phyloP scores from a whole-genome alignment of 495 filamentous ascomycete species.

The Mycothermus thermophilus region DNA sequence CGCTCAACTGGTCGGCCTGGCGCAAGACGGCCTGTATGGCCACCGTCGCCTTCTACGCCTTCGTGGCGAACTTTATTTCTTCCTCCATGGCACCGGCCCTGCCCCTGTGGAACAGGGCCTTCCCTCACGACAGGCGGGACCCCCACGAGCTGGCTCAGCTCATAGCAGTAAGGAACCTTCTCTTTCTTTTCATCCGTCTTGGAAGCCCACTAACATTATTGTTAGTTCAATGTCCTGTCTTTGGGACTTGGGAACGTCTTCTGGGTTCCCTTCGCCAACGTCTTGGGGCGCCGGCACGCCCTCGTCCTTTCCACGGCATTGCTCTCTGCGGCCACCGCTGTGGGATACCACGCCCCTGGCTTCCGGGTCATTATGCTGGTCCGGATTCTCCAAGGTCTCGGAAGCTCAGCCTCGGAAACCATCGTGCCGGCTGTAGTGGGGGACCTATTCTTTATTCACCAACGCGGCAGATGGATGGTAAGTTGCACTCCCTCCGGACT shows the following conservation, averaged over 20 bases:
- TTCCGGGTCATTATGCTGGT: constrained; percentile 32
- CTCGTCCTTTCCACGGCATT: constrained; percentile 35
- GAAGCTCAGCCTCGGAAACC: constrained; percentile 40
- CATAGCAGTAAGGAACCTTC: constrained; percentile 16
- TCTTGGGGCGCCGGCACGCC: constrained; percentile 41
- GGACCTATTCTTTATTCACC: constrained; percentile 39
- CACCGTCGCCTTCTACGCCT: constrained; percentile 15
- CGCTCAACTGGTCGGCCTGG: constrained; percentile 20
- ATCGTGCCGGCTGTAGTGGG: constrained; percentile 41
- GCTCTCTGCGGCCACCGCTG: constrained; percentile 32
- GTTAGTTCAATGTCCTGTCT: constrained; percentile 16
- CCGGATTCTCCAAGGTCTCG: constrained; percentile 37
- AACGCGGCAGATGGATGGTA: constrained; percentile 37
- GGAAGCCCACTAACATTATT: background rate
- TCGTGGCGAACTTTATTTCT: constrained; percentile 16
- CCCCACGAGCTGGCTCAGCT: constrained; percentile 11
- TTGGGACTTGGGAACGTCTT: constrained; percentile 23
- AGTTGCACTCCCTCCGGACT: background rate
- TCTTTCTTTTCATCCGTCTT: background rate
- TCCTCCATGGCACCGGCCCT: constrained; percentile 16
- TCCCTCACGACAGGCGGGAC: constrained; percentile 8
- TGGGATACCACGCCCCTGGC: constrained; percentile 29
- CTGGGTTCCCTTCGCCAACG: constrained; percentile 44
- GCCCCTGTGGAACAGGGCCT: constrained; percentile 15
- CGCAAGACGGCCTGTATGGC: constrained; percentile 15